Percentiles rank a stretch among this genome's conserved stretches.
Evolutionary conservation across 345 rosid species (phyloP).

Genomic region (Citrus maxima): DNA sequence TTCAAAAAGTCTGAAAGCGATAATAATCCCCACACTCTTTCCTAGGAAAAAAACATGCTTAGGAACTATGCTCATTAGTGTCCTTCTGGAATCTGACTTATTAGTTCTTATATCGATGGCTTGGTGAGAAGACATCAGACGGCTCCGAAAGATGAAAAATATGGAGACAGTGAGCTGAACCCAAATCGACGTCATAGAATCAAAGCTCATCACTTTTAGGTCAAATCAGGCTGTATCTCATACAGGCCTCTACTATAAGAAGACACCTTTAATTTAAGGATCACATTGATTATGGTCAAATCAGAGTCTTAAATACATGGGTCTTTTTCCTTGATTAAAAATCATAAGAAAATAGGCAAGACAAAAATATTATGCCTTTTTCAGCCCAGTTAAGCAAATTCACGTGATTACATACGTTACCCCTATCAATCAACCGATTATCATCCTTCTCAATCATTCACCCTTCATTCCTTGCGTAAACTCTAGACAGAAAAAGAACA

Average conservation of each 20-base stretch:
- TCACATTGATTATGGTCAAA: too few relatives aligned
- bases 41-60: too few relatives aligned
- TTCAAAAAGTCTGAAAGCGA: too few relatives aligned
- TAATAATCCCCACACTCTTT: too few relatives aligned
- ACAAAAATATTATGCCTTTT: background rate
- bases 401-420: slow-evolving; percentile 1
- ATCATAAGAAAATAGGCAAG: background rate
- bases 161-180: background rate
- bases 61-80: too few relatives aligned
- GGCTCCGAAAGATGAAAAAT: background rate
- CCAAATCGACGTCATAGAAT: background rate
- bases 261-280: too few relatives aligned
- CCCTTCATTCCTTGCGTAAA: background rate
- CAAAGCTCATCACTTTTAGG: too few relatives aligned
- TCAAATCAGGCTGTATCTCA: too few relatives aligned
- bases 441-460: background rate
- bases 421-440: too few relatives aligned
- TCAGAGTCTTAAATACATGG: background rate
- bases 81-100: too few relatives aligned
- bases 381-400: background rate
- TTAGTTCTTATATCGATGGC: background rate
- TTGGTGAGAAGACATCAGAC: background rate
- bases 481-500: background rate
- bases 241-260: too few relatives aligned
- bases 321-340: background rate